Conservation (phyloP, 2,329 filamentous ascomycete species). For the Aspergillus pseudotamarii region DNA sequence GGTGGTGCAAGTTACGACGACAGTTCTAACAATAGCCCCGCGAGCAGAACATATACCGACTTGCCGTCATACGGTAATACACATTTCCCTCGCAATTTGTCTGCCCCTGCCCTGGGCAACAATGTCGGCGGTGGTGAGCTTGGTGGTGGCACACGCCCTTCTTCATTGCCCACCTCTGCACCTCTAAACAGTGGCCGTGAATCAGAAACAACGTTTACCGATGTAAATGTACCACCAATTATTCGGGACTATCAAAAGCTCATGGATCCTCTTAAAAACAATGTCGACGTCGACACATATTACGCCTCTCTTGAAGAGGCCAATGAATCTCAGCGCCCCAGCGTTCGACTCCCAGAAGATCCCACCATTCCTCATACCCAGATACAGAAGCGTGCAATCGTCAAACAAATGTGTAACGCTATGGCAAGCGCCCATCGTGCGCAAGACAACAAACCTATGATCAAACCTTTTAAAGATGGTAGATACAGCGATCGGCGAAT, state of each 20-base stretch:
- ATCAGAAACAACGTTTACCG: background rate
- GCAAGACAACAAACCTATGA: conserved; percentile 36
- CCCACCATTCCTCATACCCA: conserved; percentile 28
- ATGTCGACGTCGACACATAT: conserved; percentile 11
- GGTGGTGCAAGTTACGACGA: background rate
- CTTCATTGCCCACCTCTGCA: background rate
- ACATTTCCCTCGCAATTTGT: background rate
- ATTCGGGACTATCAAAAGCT: conserved; percentile 8
- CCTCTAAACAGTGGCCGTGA: background rate
- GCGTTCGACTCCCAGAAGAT: conserved; percentile 17
- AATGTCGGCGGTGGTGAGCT: background rate
- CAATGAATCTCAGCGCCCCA: conserved; percentile 5
- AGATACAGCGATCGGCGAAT: conserved; percentile 28
- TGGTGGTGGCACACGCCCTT: background rate
- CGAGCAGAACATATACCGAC: background rate
- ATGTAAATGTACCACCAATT: background rate
- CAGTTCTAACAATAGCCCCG: background rate
- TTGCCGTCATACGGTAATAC: background rate
- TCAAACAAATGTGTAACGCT: conserved; percentile 33
- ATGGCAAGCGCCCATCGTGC: conserved; percentile 34
- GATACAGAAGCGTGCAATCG: conserved; percentile 27
- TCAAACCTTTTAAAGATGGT: conserved; percentile 31
- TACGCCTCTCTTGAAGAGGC: conserved; percentile 26
- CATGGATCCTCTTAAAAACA: conserved; percentile 11
- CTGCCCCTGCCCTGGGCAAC: background rate